Evolutionary conservation across 2,329 filamentous ascomycete genomes (phyloP), one percentile per base, ranked within the genome.

Genomic region (Leptographium galeiforme): DNA sequence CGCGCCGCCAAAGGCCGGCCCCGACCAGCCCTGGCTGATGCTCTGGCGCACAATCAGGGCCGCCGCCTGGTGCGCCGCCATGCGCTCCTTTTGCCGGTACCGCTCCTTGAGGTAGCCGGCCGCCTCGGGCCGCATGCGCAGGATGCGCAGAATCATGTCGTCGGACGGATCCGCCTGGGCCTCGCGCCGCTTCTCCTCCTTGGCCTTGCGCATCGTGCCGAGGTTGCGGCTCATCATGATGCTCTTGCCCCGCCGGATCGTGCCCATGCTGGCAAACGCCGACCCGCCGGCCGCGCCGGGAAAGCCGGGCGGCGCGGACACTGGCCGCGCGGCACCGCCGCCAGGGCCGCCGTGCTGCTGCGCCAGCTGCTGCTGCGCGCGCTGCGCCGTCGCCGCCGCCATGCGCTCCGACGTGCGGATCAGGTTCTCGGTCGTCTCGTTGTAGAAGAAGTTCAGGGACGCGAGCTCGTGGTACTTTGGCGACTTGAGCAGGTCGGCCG

Each of bases 401-500:
- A 98, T 98, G 53, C 88, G 81, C 68, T 98, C 93, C 3, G 89
- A 95, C n/a, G 89, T 95, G 50, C 91, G 85, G 61, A 97, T 89
- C 13, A 98, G 78, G 61, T 87, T 90, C 57, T 94, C 87, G 1
- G 89, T 95, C 36, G 85, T 79, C 63, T 97, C 90, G 64, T 93
- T 94, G 73, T 98, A 98, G 75, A 97, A 98, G 76, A 97, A 98
- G 72, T 95, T 95, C 58, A 98, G 79, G 57, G 89, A 91, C 59
- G 93, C 88, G 52, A 98, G 81, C 68, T 98, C 93, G 72, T 96
- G 90, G 74, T 95, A 98, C 77, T 98, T 98, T 64, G 91, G 88
- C 60, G 89, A 95, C 70, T 95, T 95, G 64, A 98, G 78, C 36
- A 96, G 84, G 66, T 96, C 90, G 46, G 88, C 80, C 0, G 90